These are phyloP conservation scores for Coemansia sp. DNA, from an alignment of 192 early-diverging fungal genomes.

Conservation along the genomic window DNA sequence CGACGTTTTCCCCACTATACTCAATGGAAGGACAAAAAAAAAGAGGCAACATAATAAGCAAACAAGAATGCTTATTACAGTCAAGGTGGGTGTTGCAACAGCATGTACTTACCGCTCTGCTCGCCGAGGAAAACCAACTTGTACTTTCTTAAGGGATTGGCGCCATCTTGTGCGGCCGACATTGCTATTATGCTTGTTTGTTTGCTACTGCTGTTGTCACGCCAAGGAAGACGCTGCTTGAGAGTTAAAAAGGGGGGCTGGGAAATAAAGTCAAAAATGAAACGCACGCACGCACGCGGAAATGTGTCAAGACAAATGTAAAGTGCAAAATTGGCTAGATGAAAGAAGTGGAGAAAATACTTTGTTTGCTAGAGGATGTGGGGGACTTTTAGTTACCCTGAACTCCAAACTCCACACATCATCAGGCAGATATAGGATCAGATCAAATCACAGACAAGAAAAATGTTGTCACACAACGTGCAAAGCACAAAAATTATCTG, in stretches of 20 bases:
- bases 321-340: slow-evolving; percentile 6
- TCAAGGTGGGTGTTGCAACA: neutral
- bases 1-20: slow-evolving; percentile 95
- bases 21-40: neutral
- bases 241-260: neutral
- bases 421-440: neutral
- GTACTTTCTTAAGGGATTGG: slow-evolving; percentile 83
- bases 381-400: neutral
- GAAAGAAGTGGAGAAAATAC: neutral
- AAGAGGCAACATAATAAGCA: neutral
- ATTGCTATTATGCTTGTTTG: slow-evolving; percentile 23
- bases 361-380: too few relatives aligned
- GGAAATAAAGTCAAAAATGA: neutral
- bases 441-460: slow-evolving; percentile 9
- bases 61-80: neutral
- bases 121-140: slow-evolving; percentile 99
- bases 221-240: slow-evolving; percentile 1
- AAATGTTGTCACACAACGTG: too few relatives aligned
- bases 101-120: slow-evolving; percentile 83
- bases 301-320: neutral
- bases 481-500: neutral
- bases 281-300: neutral
- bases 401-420: neutral
- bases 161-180: slow-evolving; percentile 47
- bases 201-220: slow-evolving; percentile 1